phyloP scores from a whole-genome alignment of 306 rosid species.

The Betula pendula region DNA sequence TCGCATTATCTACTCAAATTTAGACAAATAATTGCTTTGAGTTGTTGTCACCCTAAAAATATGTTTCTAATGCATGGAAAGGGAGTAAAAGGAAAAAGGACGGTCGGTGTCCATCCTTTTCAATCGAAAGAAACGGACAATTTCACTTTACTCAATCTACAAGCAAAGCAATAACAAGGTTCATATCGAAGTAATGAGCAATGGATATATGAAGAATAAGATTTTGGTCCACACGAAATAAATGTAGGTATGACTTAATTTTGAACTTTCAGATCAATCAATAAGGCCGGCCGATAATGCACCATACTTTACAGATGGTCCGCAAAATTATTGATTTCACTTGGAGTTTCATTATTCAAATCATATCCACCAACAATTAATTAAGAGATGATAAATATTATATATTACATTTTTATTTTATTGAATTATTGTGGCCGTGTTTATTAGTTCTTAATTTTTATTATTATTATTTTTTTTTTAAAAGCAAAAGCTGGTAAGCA shows the following conservation, averaged over 20 bases:
- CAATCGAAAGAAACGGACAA: too few relatives aligned
- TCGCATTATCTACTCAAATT: too few relatives aligned
- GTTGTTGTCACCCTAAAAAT: not conserved
- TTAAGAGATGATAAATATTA: too few relatives aligned
- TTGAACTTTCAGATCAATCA: not conserved
- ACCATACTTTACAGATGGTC: not conserved
- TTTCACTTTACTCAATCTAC: too few relatives aligned
- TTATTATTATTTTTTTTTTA: too few relatives aligned
- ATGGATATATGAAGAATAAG: not conserved
- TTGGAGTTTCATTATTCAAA: slow-evolving; percentile 21
- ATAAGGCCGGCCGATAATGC: not conserved
- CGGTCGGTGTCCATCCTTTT: not conserved
- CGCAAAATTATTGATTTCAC: slow-evolving; percentile 25
- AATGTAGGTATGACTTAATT: slow-evolving; percentile 18
- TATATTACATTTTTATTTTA: too few relatives aligned
- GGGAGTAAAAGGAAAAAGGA: not conserved
- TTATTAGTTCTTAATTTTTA: too few relatives aligned
- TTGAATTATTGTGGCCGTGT: too few relatives aligned
- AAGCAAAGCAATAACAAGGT: not conserved
- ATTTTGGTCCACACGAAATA: slow-evolving; percentile 9
- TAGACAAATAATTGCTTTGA: too few relatives aligned
- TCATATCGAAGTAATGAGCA: not conserved
- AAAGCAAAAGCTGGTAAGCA: too few relatives aligned
- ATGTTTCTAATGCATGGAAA: not conserved
- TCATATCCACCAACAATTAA: not conserved